A percentile compares a stretch with the other conserved stretches of the same genome.
Evolutionary conservation across 2,329 filamentous ascomycete genomes (phyloP).

Genomic region (Hypoxylon sp.): DNA sequence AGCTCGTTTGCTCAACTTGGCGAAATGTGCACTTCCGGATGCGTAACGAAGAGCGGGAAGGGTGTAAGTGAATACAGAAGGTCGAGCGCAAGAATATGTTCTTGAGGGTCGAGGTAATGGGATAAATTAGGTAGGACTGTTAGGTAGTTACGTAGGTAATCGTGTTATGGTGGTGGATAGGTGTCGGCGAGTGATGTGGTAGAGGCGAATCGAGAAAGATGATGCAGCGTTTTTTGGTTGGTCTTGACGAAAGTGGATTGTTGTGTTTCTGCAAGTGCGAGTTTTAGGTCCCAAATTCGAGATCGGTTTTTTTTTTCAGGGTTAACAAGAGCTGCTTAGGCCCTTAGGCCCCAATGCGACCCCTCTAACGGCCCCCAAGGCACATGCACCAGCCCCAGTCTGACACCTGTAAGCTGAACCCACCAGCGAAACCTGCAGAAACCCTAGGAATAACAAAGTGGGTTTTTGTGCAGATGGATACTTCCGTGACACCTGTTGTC

Average conservation of each 20-base stretch:
- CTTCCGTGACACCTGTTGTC: neutral
- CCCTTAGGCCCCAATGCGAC: slow-evolving; percentile 22
- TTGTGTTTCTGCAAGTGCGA: slow-evolving; percentile 39
- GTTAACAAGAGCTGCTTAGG: slow-evolving; percentile 14
- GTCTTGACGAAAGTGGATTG: slow-evolving; percentile 12
- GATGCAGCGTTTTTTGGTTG: slow-evolving; percentile 23
- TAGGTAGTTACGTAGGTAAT: slow-evolving; percentile 18
- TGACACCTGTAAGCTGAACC: slow-evolving; percentile 14
- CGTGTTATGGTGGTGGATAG: slow-evolving; percentile 4
- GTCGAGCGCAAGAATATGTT: slow-evolving; percentile 24
- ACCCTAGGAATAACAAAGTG: slow-evolving; percentile 26
- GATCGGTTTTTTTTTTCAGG: slow-evolving; percentile 31
- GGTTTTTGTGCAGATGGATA: neutral
- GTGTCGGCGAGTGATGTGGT: neutral
- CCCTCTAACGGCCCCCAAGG: slow-evolving; percentile 16
- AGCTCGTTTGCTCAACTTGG: slow-evolving; percentile 31
- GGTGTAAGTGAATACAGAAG: slow-evolving; percentile 8
- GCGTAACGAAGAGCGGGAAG: slow-evolving; percentile 6
- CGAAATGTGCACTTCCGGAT: slow-evolving; percentile 5
- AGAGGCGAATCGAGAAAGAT: slow-evolving; percentile 10
- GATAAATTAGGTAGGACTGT: slow-evolving; percentile 13
- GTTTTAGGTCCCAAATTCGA: slow-evolving; percentile 25
- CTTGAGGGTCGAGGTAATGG: slow-evolving; percentile 9
- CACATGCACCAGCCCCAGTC: slow-evolving; percentile 8
- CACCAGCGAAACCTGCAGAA: slow-evolving; percentile 38